phyloP scores from a whole-genome alignment of 495 filamentous ascomycete species.

The Recurvomyces mirabilis region DNA sequence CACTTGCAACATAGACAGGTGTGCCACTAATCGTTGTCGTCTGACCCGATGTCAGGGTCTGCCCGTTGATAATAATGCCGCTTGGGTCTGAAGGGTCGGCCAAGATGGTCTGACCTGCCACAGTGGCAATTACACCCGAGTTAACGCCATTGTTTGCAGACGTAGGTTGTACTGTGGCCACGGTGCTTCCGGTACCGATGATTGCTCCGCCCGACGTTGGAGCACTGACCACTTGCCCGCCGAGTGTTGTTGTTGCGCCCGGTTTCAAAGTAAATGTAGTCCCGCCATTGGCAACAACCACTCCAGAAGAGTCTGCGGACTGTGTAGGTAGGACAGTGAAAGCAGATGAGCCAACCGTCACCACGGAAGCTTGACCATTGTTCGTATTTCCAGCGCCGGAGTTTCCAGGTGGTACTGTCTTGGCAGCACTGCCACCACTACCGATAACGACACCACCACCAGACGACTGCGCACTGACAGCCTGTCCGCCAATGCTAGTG shows the following conservation, averaged over 20 bases:
- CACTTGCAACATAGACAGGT: background rate
- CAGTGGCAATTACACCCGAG: background rate
- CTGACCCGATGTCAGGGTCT: constrained; percentile 6
- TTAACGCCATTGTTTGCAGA: too few species aligned
- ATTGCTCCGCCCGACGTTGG: background rate
- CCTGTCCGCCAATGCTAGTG: background rate
- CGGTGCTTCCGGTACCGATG: background rate
- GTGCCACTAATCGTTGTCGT: background rate
- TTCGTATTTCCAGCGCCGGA: background rate
- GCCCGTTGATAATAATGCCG: background rate
- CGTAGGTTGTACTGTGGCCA: too few species aligned
- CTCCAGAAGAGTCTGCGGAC: background rate
- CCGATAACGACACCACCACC: background rate
- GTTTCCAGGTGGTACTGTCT: background rate
- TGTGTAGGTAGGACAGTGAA: background rate
- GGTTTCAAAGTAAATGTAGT: background rate
- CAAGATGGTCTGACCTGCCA: background rate
- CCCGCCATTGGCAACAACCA: background rate
- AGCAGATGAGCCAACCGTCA: background rate
- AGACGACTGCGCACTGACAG: background rate
- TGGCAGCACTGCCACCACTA: background rate
- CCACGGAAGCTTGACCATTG: background rate
- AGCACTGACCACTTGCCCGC: background rate
- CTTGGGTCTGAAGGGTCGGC: background rate
- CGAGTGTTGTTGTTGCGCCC: background rate